phyloP scores from a whole-genome alignment of 805 yeast genomes.

The Candida verbasci region DNA sequence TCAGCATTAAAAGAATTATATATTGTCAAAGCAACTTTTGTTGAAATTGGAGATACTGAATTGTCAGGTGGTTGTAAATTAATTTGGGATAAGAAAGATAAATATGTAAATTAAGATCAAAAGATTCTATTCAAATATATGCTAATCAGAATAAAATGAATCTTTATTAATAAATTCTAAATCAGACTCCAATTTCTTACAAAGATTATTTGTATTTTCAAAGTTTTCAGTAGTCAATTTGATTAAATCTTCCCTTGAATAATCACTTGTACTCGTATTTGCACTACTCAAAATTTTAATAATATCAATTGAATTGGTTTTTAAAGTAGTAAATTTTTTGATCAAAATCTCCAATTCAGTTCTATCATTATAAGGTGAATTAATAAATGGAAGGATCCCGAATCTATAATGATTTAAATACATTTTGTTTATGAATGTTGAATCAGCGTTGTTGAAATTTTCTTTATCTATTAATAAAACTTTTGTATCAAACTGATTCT shows the following conservation, averaged over 20 bases:
- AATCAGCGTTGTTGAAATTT: neutral
- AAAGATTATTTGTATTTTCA: constrained; percentile 17
- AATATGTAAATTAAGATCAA: too few relatives aligned
- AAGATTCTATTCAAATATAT: too few relatives aligned
- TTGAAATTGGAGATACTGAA: too few relatives aligned
- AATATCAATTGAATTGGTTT: neutral
- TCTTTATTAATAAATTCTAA: constrained; percentile 17
- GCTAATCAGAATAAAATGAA: constrained; percentile 24
- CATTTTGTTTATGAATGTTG: neutral
- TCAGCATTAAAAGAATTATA: too few relatives aligned
- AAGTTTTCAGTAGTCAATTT: constrained; percentile 20
- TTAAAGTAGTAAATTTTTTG: neutral
- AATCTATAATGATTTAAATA: constrained; percentile 3
- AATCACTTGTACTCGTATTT: neutral
- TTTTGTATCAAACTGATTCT: neutral
- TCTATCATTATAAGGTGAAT: constrained; percentile 1
- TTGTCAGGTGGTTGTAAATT: too few relatives aligned
- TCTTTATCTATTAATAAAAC: neutral
- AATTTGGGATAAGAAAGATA: too few relatives aligned
- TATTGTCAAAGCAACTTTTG: too few relatives aligned
- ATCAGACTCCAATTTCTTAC: constrained; percentile 18
- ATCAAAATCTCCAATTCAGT: neutral
- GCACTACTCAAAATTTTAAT: constrained; percentile 1
- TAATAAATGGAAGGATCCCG: constrained; percentile 1
- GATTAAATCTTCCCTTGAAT: constrained; percentile 17